These are phyloP conservation scores for Macadamia integrifolia DNA, from an alignment of 164 flowering plant species.

Conservation along the genomic window DNA sequence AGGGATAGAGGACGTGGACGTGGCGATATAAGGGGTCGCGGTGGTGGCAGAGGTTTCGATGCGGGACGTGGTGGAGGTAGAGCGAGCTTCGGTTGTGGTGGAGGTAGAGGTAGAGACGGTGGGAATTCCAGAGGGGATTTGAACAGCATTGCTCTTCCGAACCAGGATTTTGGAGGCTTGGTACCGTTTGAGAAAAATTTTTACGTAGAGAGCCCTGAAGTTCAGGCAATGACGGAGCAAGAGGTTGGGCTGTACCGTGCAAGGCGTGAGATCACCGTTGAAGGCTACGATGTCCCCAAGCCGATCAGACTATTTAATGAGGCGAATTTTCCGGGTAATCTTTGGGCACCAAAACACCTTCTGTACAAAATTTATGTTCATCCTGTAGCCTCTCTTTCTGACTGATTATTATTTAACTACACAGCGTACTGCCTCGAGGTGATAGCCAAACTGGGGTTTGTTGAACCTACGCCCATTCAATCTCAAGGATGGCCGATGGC, in stretches of 20 bases:
- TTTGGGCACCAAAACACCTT: background rate
- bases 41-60: conserved; percentile 11
- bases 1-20: conserved; percentile 11
- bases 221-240: conserved; percentile 69
- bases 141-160: conserved; percentile 63
- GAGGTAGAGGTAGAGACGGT: conserved; percentile 44
- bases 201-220: conserved; percentile 65
- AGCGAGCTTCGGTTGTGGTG: conserved; percentile 26
- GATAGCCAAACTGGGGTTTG: conserved; percentile 74
- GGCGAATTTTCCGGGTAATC: conserved; percentile 77
- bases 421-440: conserved; percentile 78
- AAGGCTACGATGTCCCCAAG: conserved; percentile 83
- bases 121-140: conserved; percentile 48
- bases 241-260: conserved; percentile 59
- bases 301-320: conserved; percentile 73
- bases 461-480: conserved; percentile 96
- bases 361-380: background rate
- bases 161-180: conserved; percentile 66
- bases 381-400: background rate
- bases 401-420: conserved; percentile 14
- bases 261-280: conserved; percentile 71
- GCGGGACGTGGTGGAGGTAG: conserved; percentile 10
- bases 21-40: conserved; percentile 23
- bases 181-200: conserved; percentile 88
- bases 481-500: conserved; percentile 99